These are phyloP conservation scores for Fraxinus albicans DNA, from an alignment of 305 asterid genomes.

Conservation along the genomic window DNA sequence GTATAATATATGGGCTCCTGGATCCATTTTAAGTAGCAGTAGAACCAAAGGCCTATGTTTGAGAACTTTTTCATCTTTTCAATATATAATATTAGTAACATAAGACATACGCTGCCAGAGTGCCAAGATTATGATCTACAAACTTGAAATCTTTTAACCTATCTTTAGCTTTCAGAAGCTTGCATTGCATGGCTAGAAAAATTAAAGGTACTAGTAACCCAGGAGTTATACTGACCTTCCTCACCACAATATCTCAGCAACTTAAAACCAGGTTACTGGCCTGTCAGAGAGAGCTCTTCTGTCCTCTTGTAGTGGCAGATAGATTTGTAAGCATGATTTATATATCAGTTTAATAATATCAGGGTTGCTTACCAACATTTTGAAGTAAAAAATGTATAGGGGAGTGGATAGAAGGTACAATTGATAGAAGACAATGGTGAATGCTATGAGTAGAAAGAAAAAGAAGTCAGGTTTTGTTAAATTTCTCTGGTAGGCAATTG, in stretches of 20 bases:
- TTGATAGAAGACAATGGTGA: neutral
- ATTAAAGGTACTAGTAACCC: neutral
- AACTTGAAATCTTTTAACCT: neutral
- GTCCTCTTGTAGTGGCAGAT: neutral
- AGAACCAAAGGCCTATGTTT: neutral
- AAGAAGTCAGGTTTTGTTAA: neutral
- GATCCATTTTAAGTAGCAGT: neutral
- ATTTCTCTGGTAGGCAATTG: neutral
- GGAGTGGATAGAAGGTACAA: neutral
- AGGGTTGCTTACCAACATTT: neutral
- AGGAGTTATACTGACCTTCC: neutral
- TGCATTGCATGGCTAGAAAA: neutral
- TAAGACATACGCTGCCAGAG: neutral
- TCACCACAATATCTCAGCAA: neutral
- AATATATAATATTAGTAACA: neutral
- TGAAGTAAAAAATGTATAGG: neutral
- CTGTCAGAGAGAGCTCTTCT: neutral
- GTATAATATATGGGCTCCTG: neutral
- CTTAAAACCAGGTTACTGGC: neutral
- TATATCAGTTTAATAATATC: neutral
- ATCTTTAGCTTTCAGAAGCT: neutral
- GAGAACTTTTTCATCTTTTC: neutral
- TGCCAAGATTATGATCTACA: neutral
- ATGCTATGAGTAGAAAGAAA: neutral
- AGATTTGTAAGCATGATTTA: neutral